Base-by-base conservation (phyloP, 371 early-diverging fungal genomes). In the Syncephalastrum monosporum region DNA sequence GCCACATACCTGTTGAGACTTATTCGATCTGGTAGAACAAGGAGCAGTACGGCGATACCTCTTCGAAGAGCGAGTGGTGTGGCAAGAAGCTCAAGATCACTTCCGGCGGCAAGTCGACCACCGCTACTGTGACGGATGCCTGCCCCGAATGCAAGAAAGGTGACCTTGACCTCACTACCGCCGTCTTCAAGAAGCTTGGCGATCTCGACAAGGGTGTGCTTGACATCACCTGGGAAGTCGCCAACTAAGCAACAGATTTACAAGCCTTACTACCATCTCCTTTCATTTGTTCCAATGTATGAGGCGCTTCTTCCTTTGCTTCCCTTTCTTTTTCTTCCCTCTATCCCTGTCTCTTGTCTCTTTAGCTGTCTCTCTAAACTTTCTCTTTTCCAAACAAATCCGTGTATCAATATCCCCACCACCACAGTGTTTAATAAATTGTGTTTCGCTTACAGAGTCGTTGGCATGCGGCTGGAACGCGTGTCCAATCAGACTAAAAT, bases 61-160 rank as follows among this genome's bases (percentile, higher is more conserved):
- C 53, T 45, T 43, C 38, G 25, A 71, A 65, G 55, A 77, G 77
- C 52, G 42, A 57, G 17, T 73, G 69, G 71, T 77, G 77, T 59
- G 64, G 64, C 38, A 73, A 77, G 54, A 59, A 61, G 43, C 59
- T 77, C 15, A 45, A 56, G 27, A 77, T 77, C 13, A 65, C 50
- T 14, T 52, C 63, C 42, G 60, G 61, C 4, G 50, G 49, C 0
- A 68, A 64, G n/a, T 62, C 61, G 7, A 64, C 67, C 4, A 19
- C 51, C 21, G 70, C 71, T 50, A 75, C 72, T 3, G 64, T 75
- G 16, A 73, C 69, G 0, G 77, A 77, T 54, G 69, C 68, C 38
- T 77, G 77, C 54, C 77, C 77, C 14, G 63, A 55, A 6, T 77
- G 77, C 50, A 42, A 50, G 5, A 13, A 63, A 14, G 61, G 74